A percentile compares a stretch with the other conserved stretches of the same genome.
Conservation (phyloP, 208 protist genomes). For the Acanthamoeba sp. region DNA sequence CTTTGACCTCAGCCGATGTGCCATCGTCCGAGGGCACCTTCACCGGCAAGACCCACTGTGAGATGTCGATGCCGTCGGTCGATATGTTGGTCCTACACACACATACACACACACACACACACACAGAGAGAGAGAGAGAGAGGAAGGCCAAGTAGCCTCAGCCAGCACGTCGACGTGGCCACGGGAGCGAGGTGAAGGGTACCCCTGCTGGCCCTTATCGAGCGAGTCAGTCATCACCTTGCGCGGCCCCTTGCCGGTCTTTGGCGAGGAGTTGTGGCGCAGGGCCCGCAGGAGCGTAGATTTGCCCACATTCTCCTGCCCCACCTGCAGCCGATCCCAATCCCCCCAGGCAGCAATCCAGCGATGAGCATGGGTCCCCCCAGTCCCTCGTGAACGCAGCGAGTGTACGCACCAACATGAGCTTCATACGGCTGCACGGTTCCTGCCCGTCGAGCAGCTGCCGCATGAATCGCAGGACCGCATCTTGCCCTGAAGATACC, state of each 20-base stretch:
- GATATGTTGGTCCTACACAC: constrained; percentile 44
- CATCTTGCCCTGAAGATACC: neutral
- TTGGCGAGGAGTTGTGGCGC: constrained; percentile 15
- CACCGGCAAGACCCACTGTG: constrained; percentile 11
- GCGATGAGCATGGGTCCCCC: neutral
- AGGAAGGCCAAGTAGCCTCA: too few species aligned
- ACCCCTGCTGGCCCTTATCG: neutral
- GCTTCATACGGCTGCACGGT: constrained; percentile 27
- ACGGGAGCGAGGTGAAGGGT: too few species aligned
- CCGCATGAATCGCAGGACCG: neutral
- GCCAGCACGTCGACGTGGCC: too few species aligned
- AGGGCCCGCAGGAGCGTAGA: neutral
- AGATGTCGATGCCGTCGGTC: constrained; percentile 47
- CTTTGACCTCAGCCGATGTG: neutral
- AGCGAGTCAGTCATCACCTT: neutral
- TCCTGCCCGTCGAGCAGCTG: constrained; percentile 61
- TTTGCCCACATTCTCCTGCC: constrained; percentile 60
- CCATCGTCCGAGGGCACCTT: neutral
- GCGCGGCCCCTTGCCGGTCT: neutral
- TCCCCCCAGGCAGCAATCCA: too few species aligned
- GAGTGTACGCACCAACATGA: constrained; percentile 17
- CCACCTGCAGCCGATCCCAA: too few species aligned
- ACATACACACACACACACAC: too few species aligned
- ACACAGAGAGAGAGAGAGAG: too few species aligned
- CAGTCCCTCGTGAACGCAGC: too few species aligned